Evolutionary conservation across 2,329 filamentous ascomycete species (phyloP), one percentile per base, ranked within the genome.

Genomic region (Xylariaceae sp.): DNA sequence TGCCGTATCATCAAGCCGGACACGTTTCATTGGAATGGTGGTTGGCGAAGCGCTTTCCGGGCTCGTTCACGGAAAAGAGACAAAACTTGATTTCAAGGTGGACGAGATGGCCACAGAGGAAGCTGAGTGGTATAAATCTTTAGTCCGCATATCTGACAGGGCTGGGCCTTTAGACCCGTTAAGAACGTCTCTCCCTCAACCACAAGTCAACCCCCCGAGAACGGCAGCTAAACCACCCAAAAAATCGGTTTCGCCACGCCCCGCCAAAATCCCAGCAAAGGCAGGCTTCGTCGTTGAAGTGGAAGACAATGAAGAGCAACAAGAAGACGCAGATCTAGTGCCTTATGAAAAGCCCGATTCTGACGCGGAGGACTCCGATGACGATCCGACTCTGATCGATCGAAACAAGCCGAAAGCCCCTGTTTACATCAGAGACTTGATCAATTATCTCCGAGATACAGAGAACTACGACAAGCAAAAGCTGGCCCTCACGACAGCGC

Each of bases 321-420:
- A 77, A 8, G 83, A 85, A 43, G 80, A 84, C 30, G 82, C 86
- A 15, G 87, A 88, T 55, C 74, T 97, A 1, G 75, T 83, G 2
- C 81, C 89, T 0, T 96, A 96, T 62, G 81, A 82, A 13, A 96
- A 96, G 68, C 89, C 89, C 0, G 89, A 90, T 64, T 91, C 88
- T 1, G 94, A 99, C 61, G 80, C 84, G 0, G 89, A 95, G 67
- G 94, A 99, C 67, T 92, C 90, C 0, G 91, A 96, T 53, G 92
- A 96, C 36, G 95, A 99, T 63, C 86, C 94, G 5, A 95, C 91
- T 0, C 75, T 96, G 16, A 80, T 97, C 45, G 86, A 88, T 53
- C 81, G 92, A 13, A 85, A 94, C 70, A 96, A 94, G 63, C 82
- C 87, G 19, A 87, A 82, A 54, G 81, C 90, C 0, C 94, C 94